phyloP scores from a whole-genome alignment of 768 basidiomycete genomes.

The Udeniomyces megalosporus region DNA sequence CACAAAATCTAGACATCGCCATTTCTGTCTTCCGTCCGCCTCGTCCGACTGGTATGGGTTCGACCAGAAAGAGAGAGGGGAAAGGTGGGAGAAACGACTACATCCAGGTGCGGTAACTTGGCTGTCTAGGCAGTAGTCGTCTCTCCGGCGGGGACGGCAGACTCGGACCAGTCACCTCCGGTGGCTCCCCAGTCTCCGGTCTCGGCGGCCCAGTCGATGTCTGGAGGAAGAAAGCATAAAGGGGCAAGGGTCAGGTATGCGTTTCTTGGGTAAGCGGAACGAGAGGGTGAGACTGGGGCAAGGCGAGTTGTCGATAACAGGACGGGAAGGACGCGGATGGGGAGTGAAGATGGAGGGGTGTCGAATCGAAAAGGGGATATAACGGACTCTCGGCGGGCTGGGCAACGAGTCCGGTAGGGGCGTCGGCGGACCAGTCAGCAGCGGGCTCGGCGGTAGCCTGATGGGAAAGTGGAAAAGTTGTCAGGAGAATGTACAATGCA shows the following conservation, averaged over 20 bases:
- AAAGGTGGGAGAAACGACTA: too few species aligned
- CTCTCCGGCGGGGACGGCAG: slow-evolving; percentile 3
- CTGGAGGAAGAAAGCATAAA: slow-evolving; percentile 24
- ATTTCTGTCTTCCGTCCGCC: too few species aligned
- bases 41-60: too few species aligned
- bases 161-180: slow-evolving; percentile 12
- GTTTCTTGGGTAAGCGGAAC: too few species aligned
- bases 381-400: slow-evolving; percentile 29
- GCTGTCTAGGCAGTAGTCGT: slow-evolving; percentile 6
- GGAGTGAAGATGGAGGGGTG: neutral
- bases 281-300: slow-evolving; percentile 27
- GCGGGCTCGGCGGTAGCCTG: slow-evolving; percentile 30
- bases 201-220: slow-evolving; percentile 74
- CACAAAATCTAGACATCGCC: too few species aligned
- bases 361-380: slow-evolving; percentile 32
- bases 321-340: neutral
- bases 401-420: slow-evolving; percentile 48
- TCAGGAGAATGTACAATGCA: too few species aligned
- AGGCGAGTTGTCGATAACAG: neutral
- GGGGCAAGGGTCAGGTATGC: neutral
- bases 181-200: slow-evolving; percentile 72
- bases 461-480: too few species aligned
- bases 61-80: too few species aligned
- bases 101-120: too few species aligned
- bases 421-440: slow-evolving; percentile 35